These are phyloP conservation scores for Fusarium armeniacum DNA, from an alignment of 2,329 filamentous ascomycete species.

Conservation along the genomic window DNA sequence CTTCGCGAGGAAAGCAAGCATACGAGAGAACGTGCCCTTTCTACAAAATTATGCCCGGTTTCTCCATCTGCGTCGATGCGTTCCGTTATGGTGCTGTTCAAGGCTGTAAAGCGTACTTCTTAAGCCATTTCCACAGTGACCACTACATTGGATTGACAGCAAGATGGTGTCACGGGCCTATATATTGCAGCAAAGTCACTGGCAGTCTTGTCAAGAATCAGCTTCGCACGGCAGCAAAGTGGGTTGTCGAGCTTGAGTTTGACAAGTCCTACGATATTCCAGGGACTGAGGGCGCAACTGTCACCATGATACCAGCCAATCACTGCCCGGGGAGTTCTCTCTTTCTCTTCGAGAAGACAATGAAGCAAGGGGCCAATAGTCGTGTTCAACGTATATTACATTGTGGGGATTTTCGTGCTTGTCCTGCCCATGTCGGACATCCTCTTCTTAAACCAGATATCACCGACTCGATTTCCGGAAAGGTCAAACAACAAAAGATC, in stretches of 20 bases:
- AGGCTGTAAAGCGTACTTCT: conserved; percentile 93
- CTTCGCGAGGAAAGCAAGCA: conserved; percentile 85
- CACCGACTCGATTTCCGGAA: conserved; percentile 77
- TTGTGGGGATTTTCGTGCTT: conserved; percentile 96
- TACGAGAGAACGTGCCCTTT: conserved; percentile 95
- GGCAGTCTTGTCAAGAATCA: conserved; percentile 90
- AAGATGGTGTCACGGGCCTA: conserved; percentile 92
- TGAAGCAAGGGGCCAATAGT: conserved; percentile 70
- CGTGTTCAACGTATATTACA: conserved; percentile 86
- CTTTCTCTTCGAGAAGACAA: conserved; percentile 88
- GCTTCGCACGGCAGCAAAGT: conserved; percentile 86
- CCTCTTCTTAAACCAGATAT: conserved; percentile 83
- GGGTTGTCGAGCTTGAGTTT: conserved; percentile 87
- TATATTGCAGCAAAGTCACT: conserved; percentile 95
- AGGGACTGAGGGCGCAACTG: conserved; percentile 82
- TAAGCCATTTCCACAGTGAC: conserved; percentile 98
- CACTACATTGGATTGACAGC: conserved; percentile 94
- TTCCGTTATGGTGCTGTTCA: conserved; percentile 95
- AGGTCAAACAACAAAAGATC: conserved; percentile 84
- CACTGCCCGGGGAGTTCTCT: conserved; percentile 96
- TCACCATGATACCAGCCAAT: conserved; percentile 97
- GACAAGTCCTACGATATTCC: conserved; percentile 84
- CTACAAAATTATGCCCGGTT: conserved; percentile 96
- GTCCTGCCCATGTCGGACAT: conserved; percentile 85
- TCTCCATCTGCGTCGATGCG: conserved; percentile 94